Conservation (phyloP, 1,284 basidiomycete species). For the Cutaneotrichosporon sp. region DNA sequence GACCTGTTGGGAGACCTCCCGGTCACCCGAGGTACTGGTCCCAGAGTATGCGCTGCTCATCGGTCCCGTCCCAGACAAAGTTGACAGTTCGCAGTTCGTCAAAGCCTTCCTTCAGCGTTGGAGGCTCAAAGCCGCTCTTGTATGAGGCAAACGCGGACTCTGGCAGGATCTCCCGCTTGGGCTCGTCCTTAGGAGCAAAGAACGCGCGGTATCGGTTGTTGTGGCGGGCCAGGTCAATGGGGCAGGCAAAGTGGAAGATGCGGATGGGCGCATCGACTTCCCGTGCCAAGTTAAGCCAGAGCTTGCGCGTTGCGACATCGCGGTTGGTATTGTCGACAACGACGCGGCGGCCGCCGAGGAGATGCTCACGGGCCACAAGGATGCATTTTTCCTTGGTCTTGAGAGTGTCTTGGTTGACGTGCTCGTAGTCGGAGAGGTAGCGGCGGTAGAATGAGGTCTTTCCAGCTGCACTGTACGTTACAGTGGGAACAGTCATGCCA, state of each 20-base stretch:
- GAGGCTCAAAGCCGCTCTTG: constrained; percentile 65
- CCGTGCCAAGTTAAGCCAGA: constrained; percentile 68
- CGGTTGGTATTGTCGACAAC: constrained; percentile 89
- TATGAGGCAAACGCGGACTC: constrained; percentile 65
- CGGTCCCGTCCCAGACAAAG: constrained; percentile 73
- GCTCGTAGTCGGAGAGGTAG: constrained; percentile 73
- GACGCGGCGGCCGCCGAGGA: constrained; percentile 64
- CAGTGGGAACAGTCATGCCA: neutral
- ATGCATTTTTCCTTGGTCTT: constrained; percentile 69
- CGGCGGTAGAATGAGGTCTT: constrained; percentile 76
- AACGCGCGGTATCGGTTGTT: constrained; percentile 82
- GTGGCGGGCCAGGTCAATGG: constrained; percentile 77
- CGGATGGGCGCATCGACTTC: constrained; percentile 61
- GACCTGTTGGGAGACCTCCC: neutral
- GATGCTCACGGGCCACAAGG: constrained; percentile 61
- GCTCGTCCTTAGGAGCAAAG: constrained; percentile 39
- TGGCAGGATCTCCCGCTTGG: constrained; percentile 62
- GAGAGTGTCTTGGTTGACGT: constrained; percentile 83
- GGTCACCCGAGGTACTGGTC: constrained; percentile 61
- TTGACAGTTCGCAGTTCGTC: constrained; percentile 70
- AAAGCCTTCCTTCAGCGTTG: constrained; percentile 68
- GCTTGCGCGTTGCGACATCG: constrained; percentile 64
- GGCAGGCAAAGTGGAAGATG: constrained; percentile 70
- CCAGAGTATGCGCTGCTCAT: constrained; percentile 70
- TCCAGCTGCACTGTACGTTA: constrained; percentile 61